Base-by-base conservation (phyloP, 2,329 filamentous ascomycete species). In the Pseudogymnoascus verrucosus region DNA sequence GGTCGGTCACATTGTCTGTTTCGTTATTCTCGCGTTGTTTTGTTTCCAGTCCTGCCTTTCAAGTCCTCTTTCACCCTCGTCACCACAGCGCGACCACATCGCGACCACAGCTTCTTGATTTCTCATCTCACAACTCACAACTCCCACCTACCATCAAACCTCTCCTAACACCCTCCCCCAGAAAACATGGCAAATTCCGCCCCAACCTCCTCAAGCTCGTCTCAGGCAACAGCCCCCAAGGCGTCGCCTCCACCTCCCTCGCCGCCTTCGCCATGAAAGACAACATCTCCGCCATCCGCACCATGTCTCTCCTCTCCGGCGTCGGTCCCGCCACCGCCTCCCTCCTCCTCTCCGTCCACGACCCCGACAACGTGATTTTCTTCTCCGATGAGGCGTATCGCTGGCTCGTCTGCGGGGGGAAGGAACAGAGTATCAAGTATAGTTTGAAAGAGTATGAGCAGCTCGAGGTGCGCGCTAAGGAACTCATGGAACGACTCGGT, bases 251-350 rank as follows among this genome's bases (percentile, higher is more conserved):
- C 11, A 81, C 78, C 1, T 85, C 87, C 34, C 67, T 73, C 4
- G 72, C 77, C 40, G 67, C 74, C 0, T 54, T 44, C 39, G 19
- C 61, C 26, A 51, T 21, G 31, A 11, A 16, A 4, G 69, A 72
- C 34, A 68, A 71, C 61, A 63, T 75, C 1, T 72, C 76, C 6
- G 80, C 84, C 3, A 71, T 90, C 5, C 78, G 79, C 2, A 74
- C 76, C 1, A 77, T 93, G 10, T 80, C 79, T 1, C 79, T 70
- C 12, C 77, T 95, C n/a, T 87, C 80, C 67, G 90, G 90, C 36
- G 84, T 96, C 66, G 90, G 90, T 0, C 89, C 90, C 1, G 90
- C 90, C 6, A 93, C 90, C 0, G 90, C 89, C 0, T 90, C 89
- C 1, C 81, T 95, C 34, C 76, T 93, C 1, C 80, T 95, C 2